Evolutionary conservation across 1,284 basidiomycete genomes (phyloP).

Genomic region (Fistulina hepatica): DNA sequence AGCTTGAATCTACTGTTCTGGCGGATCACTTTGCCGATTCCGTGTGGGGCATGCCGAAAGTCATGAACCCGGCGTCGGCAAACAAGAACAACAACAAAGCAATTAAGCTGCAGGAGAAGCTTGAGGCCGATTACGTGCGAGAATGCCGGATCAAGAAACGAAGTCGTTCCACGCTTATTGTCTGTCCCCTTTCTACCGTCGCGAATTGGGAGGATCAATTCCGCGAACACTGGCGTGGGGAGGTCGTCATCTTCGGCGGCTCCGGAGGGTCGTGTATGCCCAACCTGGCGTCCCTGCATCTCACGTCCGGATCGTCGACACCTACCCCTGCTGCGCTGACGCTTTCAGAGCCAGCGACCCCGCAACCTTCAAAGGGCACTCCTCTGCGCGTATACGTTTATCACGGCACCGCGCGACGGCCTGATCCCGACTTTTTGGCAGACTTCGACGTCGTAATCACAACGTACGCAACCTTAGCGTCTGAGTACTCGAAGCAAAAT

Average conservation of each 20-base stretch:
- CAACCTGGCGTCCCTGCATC: slow-evolving; percentile 18
- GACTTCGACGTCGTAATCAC: slow-evolving; percentile 97
- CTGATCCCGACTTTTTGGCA: slow-evolving; percentile 76
- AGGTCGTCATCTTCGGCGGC: slow-evolving; percentile 75
- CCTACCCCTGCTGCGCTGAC: slow-evolving; percentile 11
- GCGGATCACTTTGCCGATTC: slow-evolving; percentile 59
- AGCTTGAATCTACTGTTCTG: slow-evolving; percentile 24
- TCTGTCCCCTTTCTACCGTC: slow-evolving; percentile 94
- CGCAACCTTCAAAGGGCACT: slow-evolving; percentile 35
- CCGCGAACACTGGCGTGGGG: slow-evolving; percentile 86
- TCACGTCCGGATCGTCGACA: slow-evolving; percentile 17
- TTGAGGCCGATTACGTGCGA: slow-evolving; percentile 57
- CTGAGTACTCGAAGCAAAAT: slow-evolving; percentile 88
- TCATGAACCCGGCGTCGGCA: slow-evolving; percentile 22
- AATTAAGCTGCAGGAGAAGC: slow-evolving; percentile 51
- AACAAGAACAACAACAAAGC: slow-evolving; percentile 59
- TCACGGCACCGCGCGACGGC: slow-evolving; percentile 84
- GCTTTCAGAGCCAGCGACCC: slow-evolving; percentile 17
- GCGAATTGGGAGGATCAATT: slow-evolving; percentile 99
- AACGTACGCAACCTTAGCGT: slow-evolving; percentile 91
- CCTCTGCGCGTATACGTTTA: slow-evolving; percentile 85
- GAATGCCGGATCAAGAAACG: slow-evolving; percentile 65
- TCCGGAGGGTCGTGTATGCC: slow-evolving; percentile 33
- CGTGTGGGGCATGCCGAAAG: slow-evolving; percentile 76
- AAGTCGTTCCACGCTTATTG: slow-evolving; percentile 88